Evolutionary conservation across 1,139 yeast species (phyloP).

Genomic region (Kurtzmaniella quercitrusa): DNA sequence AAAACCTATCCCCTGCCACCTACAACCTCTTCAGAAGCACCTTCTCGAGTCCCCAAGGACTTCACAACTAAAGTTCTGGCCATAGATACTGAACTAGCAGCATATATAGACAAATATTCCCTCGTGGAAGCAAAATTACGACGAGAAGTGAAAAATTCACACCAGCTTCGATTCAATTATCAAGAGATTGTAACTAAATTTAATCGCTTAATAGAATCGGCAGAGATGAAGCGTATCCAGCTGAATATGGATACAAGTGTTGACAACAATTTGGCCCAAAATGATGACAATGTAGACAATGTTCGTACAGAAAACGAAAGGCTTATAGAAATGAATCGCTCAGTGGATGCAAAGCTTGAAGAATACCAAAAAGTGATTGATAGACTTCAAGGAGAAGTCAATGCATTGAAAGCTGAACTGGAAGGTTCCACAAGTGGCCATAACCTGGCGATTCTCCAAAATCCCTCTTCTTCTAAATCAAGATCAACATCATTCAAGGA

Average conservation of each 20-base stretch:
- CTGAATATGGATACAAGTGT: slow-evolving; percentile 9
- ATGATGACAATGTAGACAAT: slow-evolving; percentile 10
- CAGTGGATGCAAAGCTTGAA: slow-evolving; percentile 22
- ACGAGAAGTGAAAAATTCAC: slow-evolving; percentile 21
- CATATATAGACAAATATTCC: slow-evolving; percentile 19
- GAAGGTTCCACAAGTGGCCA: not conserved
- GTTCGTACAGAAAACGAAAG: slow-evolving; percentile 20
- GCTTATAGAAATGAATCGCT: slow-evolving; percentile 12
- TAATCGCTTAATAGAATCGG: slow-evolving; percentile 13
- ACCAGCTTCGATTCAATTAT: slow-evolving; percentile 17
- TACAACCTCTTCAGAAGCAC: not conserved
- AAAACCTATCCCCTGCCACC: slow-evolving; percentile 1
- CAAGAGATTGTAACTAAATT: slow-evolving; percentile 17
- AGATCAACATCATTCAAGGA: slow-evolving; percentile 2
- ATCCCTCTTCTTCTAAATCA: slow-evolving; percentile 6
- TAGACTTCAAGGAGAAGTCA: slow-evolving; percentile 29
- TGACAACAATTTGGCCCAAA: slow-evolving; percentile 4
- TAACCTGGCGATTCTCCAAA: not conserved
- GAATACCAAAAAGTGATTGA: slow-evolving; percentile 30
- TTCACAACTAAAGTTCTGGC: slow-evolving; percentile 14
- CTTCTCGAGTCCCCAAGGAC: slow-evolving; percentile 1
- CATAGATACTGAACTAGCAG: slow-evolving; percentile 19
- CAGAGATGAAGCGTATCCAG: slow-evolving; percentile 10
- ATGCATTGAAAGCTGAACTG: slow-evolving; percentile 17
- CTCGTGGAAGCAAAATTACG: slow-evolving; percentile 20